These are phyloP conservation scores for Melanomma pulvis-pyrius DNA, from an alignment of 495 filamentous ascomycete genomes.

Conservation along the genomic window DNA sequence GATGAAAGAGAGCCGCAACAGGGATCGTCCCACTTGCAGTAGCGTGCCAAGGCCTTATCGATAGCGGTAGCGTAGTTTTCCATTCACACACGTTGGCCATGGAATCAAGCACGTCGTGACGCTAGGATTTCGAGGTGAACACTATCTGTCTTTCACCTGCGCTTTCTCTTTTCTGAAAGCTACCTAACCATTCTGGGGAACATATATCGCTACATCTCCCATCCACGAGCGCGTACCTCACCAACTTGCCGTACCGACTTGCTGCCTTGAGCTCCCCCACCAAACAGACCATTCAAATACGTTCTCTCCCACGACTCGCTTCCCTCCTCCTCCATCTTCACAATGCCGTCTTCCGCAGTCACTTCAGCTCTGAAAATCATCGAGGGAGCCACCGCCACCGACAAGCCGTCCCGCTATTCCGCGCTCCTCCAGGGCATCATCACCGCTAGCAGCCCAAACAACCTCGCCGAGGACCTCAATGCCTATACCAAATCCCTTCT, in stretches of 20 bases:
- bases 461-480: conserved; percentile 65
- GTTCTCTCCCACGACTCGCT: background rate
- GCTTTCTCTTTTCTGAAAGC: background rate
- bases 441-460: conserved; percentile 55
- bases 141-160: background rate
- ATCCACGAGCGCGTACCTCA: too few species aligned
- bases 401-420: conserved; percentile 66
- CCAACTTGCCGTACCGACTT: background rate
- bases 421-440: conserved; percentile 67
- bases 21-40: background rate
- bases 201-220: too few species aligned
- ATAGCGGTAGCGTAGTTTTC: conserved; percentile 11
- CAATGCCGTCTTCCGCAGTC: conserved; percentile 64
- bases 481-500: conserved; percentile 71
- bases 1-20: conserved; percentile 17
- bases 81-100: background rate
- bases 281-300: background rate
- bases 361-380: conserved; percentile 58
- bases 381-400: conserved; percentile 54
- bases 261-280: conserved; percentile 26
- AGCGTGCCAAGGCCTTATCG: conserved; percentile 19
- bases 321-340: background rate
- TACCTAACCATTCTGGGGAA: background rate
- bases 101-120: background rate
- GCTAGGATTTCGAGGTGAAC: background rate